These are phyloP conservation scores for Bipolaris victoriae DNA, from an alignment of 2,329 filamentous ascomycete species.

Conservation along the genomic window DNA sequence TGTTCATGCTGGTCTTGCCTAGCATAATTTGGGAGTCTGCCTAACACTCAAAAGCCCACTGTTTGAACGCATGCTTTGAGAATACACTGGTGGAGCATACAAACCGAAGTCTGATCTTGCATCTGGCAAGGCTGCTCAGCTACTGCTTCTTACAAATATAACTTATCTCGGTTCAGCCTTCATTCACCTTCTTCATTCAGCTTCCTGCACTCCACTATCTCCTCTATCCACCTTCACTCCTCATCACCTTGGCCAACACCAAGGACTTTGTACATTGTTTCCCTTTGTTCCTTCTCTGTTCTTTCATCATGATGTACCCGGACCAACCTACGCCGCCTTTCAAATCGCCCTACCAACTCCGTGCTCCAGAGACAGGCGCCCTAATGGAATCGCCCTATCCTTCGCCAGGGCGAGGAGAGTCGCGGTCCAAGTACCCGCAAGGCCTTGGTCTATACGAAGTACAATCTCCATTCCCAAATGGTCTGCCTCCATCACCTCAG, in stretches of 20 bases:
- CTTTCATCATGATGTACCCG: conserved; percentile 33
- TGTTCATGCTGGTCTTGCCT: conserved; percentile 34
- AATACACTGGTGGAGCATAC: conserved; percentile 45
- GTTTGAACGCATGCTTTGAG: conserved; percentile 33
- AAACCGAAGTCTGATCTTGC: conserved; percentile 31
- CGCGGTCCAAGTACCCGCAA: conserved; percentile 37
- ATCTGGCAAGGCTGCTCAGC: conserved; percentile 30
- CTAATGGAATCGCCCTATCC: conserved; percentile 45
- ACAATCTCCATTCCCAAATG: conserved; percentile 28
- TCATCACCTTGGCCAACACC: conserved; percentile 4
- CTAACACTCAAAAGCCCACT: conserved; percentile 44
- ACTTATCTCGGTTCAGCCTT: conserved; percentile 36
- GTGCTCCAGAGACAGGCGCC: conserved; percentile 15
- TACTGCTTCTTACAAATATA: conserved; percentile 39
- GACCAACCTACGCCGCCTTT: conserved; percentile 44
- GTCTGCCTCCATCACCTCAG: conserved; percentile 46
- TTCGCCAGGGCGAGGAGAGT: conserved; percentile 43
- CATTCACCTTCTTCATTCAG: conserved; percentile 25
- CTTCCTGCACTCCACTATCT: conserved; percentile 14
- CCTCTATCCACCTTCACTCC: conserved; percentile 12
- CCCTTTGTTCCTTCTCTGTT: conserved; percentile 10
- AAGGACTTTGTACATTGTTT: conserved; percentile 15
- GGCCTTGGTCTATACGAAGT: conserved; percentile 46
- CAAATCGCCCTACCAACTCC: conserved; percentile 47
- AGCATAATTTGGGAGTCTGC: conserved; percentile 48